Evolutionary conservation across 306 rosid genomes (phyloP).

Genomic region (Lathyrus oleraceus): DNA sequence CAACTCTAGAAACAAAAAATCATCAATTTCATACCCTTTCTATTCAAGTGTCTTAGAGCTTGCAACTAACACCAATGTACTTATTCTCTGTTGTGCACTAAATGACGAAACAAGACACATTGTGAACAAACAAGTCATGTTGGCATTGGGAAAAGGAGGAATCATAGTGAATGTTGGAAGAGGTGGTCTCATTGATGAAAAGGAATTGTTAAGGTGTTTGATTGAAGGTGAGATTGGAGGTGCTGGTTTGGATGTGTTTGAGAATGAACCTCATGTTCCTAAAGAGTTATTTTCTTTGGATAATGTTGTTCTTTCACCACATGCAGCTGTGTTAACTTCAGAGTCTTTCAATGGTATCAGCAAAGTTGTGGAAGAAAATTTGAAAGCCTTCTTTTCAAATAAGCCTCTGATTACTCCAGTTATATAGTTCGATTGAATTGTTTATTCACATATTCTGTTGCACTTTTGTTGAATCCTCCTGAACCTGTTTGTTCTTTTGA

Average conservation of each 20-base stretch:
- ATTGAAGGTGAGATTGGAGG: slow-evolving; percentile 32
- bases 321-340: slow-evolving; percentile 27
- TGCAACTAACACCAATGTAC: slow-evolving; percentile 38
- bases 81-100: slow-evolving; percentile 54
- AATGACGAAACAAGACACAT: slow-evolving; percentile 49
- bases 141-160: slow-evolving; percentile 49
- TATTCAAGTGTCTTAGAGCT: slow-evolving; percentile 47
- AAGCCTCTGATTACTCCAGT: slow-evolving; percentile 43
- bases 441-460: not conserved
- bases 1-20: slow-evolving; percentile 48
- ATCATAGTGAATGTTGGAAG: slow-evolving; percentile 52
- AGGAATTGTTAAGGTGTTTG: slow-evolving; percentile 17
- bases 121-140: slow-evolving; percentile 47
- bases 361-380: slow-evolving; percentile 35
- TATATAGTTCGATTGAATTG: not conserved
- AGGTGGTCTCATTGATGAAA: slow-evolving; percentile 50
- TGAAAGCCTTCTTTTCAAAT: slow-evolving; percentile 56
- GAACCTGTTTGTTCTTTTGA: not conserved
- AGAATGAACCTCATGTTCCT: slow-evolving; percentile 55
- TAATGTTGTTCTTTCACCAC: slow-evolving; percentile 58
- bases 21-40: slow-evolving; percentile 38
- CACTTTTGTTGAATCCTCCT: not conserved
- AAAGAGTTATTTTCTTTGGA: slow-evolving; percentile 41
- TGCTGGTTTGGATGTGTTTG: slow-evolving; percentile 67
- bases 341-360: slow-evolving; percentile 27